Evolutionary conservation across 345 rosid species (phyloP), one percentile per base, ranked within the genome.

Genomic region (Eucalyptus curtisii): DNA sequence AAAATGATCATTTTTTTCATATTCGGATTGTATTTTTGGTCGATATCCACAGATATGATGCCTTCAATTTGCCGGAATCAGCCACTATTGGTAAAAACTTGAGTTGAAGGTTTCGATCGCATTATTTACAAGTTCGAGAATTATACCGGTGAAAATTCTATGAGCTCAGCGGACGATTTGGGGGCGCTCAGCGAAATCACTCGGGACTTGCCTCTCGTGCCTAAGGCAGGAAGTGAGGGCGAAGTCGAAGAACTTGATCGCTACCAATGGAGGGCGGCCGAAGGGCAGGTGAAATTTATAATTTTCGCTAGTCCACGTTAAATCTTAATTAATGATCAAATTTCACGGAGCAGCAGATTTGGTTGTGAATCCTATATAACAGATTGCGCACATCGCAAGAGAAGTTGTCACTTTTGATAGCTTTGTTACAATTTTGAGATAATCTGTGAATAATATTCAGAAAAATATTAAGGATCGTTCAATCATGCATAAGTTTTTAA

Each of bases 221-320:
- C 61, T 88, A 25, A 97, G 93, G 1, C 92, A 92, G 42, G 44
- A 85, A 59, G 95, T 90, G 14, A 86, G 88, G 49, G 76, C 66
- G 42, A 91, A 85, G 24, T 91, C 91, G 15, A 93, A 91, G 10
- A 97, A 95, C 91, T 97, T 96, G 45, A 96, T 97, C 0, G 95
- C 98, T 92, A 95, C 90, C 4, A 86, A 11, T 3, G 92, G 90
- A 4, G 95, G 96, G 52, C 88, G 87, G 55, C 49, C 87, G 86
- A 89, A 86, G 14, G 81, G 48, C 86, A n/a, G 7, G 19, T 64
- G 71, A 31, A 4, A 1, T 64, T n/a, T 64, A 30, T n/a, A 2
- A 30, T 0, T 64, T 61, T 61, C 16, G 8, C 15, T 30, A 6
- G 16, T 12, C 19, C 71, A 30, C 6, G 19, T n/a, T 64, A n/a